phyloP scores from a whole-genome alignment of 768 basidiomycete species.

The Rhizopogon vulgaris region DNA sequence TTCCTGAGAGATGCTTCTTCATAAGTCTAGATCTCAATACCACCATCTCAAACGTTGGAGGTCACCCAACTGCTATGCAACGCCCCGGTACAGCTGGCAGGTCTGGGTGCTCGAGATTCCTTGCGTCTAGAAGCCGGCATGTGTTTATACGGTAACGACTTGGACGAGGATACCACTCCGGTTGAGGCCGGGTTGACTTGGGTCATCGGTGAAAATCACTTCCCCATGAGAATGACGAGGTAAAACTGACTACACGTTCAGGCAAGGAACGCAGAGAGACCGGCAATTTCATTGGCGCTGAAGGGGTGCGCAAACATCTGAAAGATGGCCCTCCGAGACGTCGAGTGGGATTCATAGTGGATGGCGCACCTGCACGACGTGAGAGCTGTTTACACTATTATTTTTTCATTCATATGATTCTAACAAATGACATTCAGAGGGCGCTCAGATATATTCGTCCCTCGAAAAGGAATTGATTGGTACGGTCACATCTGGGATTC shows the following conservation, averaged over 20 bases:
- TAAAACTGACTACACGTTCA: slow-evolving; percentile 20
- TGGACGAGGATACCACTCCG: slow-evolving; percentile 81
- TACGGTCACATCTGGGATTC: slow-evolving; percentile 91
- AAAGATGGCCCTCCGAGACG: slow-evolving; percentile 72
- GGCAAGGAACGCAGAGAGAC: slow-evolving; percentile 76
- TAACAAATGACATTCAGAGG: slow-evolving; percentile 42
- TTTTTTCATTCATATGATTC: neutral
- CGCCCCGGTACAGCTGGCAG: slow-evolving; percentile 71
- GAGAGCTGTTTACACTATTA: slow-evolving; percentile 16
- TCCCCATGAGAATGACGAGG: neutral
- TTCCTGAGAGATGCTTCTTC: slow-evolving; percentile 1
- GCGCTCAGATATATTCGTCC: slow-evolving; percentile 65
- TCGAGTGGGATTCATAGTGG: slow-evolving; percentile 77
- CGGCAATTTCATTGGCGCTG: slow-evolving; percentile 75
- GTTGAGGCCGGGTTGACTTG: slow-evolving; percentile 90
- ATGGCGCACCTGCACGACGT: slow-evolving; percentile 85
- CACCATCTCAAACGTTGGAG: slow-evolving; percentile 66
- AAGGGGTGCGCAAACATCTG: slow-evolving; percentile 65
- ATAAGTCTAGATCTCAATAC: slow-evolving; percentile 74
- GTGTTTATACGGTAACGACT: slow-evolving; percentile 93
- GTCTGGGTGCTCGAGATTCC: slow-evolving; percentile 89
- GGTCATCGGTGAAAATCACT: slow-evolving; percentile 71
- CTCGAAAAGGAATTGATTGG: slow-evolving; percentile 55
- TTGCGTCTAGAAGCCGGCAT: slow-evolving; percentile 94
- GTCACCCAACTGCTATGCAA: slow-evolving; percentile 60